These are phyloP conservation scores for Globisporangium nagaii DNA, from an alignment of 352 stramenopile species.

Conservation along the genomic window DNA sequence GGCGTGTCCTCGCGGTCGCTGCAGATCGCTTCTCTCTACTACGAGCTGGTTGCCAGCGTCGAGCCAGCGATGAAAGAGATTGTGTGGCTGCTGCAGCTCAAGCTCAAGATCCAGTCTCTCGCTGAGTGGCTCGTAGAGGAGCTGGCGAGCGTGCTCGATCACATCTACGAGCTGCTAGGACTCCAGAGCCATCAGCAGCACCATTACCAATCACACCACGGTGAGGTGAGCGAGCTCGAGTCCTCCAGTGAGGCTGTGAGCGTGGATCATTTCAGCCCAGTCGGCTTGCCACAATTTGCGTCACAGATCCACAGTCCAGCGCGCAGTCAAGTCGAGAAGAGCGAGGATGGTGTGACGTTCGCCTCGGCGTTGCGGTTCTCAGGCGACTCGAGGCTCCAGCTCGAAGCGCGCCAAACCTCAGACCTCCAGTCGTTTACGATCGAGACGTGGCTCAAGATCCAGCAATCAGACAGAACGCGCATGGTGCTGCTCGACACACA, in stretches of 20 bases:
- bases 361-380: conserved; percentile 21
- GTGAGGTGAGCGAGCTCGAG: neutral
- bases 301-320: too few species aligned
- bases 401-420: conserved; percentile 11
- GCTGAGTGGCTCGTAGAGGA: neutral
- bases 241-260: too few species aligned
- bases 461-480: conserved; percentile 4
- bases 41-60: conserved; percentile 10
- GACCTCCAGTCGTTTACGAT: conserved; percentile 31
- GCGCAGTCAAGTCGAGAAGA: neutral
- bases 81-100: conserved; percentile 24
- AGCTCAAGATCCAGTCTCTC: conserved; percentile 10
- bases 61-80: conserved; percentile 17
- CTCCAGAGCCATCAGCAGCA: neutral
- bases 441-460: conserved; percentile 34
- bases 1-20: conserved; percentile 4
- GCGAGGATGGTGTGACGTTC: conserved; percentile 10
- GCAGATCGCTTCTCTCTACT: conserved; percentile 17
- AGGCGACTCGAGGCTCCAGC: conserved; percentile 13
- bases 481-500: conserved; percentile 29
- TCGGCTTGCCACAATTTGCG: neutral
- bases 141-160: neutral
- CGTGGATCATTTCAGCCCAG: neutral
- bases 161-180: neutral
- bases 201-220: neutral